Evolutionary conservation across 2,329 filamentous ascomycete species (phyloP), one percentile per base, ranked within the genome.

Genomic region (Ophiobolus disseminans): DNA sequence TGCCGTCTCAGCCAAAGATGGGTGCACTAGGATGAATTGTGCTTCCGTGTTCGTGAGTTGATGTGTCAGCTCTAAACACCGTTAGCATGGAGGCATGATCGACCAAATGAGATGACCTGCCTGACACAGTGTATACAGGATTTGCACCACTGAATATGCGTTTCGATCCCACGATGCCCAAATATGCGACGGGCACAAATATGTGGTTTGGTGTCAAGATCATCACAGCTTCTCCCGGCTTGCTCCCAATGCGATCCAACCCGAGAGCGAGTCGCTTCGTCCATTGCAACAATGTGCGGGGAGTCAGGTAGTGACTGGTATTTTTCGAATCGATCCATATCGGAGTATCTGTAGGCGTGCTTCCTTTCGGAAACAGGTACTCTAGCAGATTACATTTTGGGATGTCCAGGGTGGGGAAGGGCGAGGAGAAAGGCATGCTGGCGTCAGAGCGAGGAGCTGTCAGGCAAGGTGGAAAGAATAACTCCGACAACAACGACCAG

Each of bases 101-200:
- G 28, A 14, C n/a, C n/a, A 7, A 8, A 23, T 13, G 14, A 16
- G 14, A 20, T 4, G 10, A 55, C 72, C 53, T 58, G 78, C 79
- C 79, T 47, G 73, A 69, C 11, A 76, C 67, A 1, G 79, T 82
- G 55, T 81, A 83, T 8, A 72, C 71, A 11, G 81, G 80, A 58
- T 83, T 84, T 4, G 76, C 79, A 16, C 80, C 81, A 41, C 77
- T 82, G 61, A 83, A 83, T 28, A 80, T 72, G 45, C 75, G 77
- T 23, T 78, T 78, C 2, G 77, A 77, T 0, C 80, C 80, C 1
- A 81, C 76, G 32, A 80, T 76, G 3, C 78, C 80, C 16, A 82
- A 66, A 56, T 80, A 82, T 9, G 78, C 76, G 1, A 77, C 75
- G 0, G 80, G 80, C 2, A 82, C 76, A 53, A 77, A 81, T 20